A percentile compares a stretch with the other conserved stretches of the same genome.
Evolutionary conservation across 768 basidiomycete genomes (phyloP).

Genomic region (Leccinum broughii): DNA sequence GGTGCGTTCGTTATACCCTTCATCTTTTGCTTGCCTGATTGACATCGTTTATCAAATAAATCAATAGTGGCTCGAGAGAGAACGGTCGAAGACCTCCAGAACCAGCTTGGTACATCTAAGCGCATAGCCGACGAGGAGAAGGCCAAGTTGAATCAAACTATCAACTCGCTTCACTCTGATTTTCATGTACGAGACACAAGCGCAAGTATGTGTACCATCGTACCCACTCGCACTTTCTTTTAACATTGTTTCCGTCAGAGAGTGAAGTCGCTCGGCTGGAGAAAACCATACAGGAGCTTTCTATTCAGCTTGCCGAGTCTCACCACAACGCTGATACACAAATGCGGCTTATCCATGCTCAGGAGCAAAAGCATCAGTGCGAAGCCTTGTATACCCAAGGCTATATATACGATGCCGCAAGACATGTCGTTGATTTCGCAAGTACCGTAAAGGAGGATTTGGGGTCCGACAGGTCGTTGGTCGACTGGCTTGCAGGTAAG

Average conservation of each 20-base stretch:
- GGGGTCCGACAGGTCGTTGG: not conserved
- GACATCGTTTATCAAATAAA: not conserved
- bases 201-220: not conserved
- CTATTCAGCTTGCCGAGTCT: not conserved
- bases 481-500: conserved; percentile 11
- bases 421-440: not conserved
- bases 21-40: not conserved
- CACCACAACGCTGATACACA: not conserved
- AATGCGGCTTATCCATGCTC: not conserved
- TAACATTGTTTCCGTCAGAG: not conserved
- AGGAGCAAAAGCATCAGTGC: conserved; percentile 11
- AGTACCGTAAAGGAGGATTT: not conserved
- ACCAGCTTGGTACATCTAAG: not conserved
- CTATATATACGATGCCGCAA: not conserved
- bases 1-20: not conserved
- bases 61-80: not conserved
- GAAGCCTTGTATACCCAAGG: conserved; percentile 4
- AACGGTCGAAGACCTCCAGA: not conserved
- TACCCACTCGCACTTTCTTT: not conserved
- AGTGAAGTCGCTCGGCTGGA: not conserved
- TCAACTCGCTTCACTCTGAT: not conserved
- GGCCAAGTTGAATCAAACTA: not conserved
- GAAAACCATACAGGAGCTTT: not conserved
- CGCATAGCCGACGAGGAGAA: not conserved
- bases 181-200: not conserved